phyloP scores from a whole-genome alignment of 495 filamentous ascomycete genomes.

The Penicillium cosmopolitanum region DNA sequence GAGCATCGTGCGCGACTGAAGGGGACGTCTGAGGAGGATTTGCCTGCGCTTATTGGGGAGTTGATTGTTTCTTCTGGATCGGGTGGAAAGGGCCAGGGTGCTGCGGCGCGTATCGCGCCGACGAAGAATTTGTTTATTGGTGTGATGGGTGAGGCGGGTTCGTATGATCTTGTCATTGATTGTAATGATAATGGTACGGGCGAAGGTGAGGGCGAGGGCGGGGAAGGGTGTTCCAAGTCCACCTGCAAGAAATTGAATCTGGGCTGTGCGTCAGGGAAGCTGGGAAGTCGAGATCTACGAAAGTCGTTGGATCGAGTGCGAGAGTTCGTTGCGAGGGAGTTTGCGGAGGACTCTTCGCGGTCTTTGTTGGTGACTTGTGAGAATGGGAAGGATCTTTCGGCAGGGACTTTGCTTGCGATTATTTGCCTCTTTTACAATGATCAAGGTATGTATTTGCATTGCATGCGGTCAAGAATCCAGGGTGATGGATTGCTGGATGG shows the following conservation, averaged over 20 bases:
- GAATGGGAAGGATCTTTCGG: constrained; percentile 67
- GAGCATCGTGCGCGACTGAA: constrained; percentile 59
- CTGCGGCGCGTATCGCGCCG: constrained; percentile 40
- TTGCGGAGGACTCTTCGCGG: constrained; percentile 32
- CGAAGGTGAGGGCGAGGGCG: background rate
- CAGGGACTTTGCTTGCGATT: constrained; percentile 62
- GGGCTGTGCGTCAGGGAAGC: constrained; percentile 65
- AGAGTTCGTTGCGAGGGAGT: constrained; percentile 46
- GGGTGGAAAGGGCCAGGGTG: background rate
- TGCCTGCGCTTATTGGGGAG: constrained; percentile 63
- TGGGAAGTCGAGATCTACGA: constrained; percentile 76
- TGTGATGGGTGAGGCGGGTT: constrained; percentile 12
- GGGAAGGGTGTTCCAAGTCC: constrained; percentile 30
- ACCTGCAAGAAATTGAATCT: constrained; percentile 54
- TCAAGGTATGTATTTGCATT: constrained; percentile 44
- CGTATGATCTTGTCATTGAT: constrained; percentile 50
- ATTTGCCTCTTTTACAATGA: constrained; percentile 66
- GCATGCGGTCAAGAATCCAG: background rate
- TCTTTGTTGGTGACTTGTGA: constrained; percentile 61
- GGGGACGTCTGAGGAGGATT: constrained; percentile 60
- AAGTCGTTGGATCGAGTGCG: constrained; percentile 59
- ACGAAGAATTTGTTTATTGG: constrained; percentile 47
- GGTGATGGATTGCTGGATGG: constrained; percentile 5
- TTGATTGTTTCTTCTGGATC: constrained; percentile 42
- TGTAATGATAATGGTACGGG: constrained; percentile 44